Evolutionary conservation across 2,329 filamentous ascomycete species (phyloP).

Genomic region (Paecilomyces formosus): DNA sequence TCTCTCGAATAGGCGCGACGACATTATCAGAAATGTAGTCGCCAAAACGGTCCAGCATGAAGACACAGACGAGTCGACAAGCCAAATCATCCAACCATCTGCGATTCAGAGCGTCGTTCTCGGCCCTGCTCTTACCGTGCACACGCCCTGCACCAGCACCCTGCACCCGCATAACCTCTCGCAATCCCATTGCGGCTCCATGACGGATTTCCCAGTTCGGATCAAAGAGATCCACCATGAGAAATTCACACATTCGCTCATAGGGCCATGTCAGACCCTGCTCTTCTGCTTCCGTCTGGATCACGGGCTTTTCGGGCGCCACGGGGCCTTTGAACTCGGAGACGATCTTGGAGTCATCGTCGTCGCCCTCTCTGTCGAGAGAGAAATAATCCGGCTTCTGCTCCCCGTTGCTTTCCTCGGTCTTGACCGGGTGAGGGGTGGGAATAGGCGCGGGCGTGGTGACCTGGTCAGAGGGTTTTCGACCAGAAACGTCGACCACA

Average conservation of each 20-base stretch:
- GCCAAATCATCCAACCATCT: constrained; percentile 89
- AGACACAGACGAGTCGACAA: constrained; percentile 88
- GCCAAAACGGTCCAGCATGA: constrained; percentile 95
- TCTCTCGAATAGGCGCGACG: constrained; percentile 91
- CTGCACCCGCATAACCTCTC: constrained; percentile 88
- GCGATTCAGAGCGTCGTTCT: constrained; percentile 75
- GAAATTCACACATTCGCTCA: constrained; percentile 85
- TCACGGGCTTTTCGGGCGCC: constrained; percentile 74
- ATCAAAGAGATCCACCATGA: constrained; percentile 91
- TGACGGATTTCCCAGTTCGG: constrained; percentile 91
- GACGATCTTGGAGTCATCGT: constrained; percentile 87
- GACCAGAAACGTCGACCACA: constrained; percentile 75
- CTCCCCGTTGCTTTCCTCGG: constrained; percentile 54
- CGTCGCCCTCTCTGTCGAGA: constrained; percentile 68
- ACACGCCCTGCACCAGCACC: constrained; percentile 77
- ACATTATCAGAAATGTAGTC: constrained; percentile 98
- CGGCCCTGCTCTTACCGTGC: constrained; percentile 58
- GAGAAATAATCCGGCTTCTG: constrained; percentile 80
- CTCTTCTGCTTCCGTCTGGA: constrained; percentile 69
- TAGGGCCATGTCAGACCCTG: constrained; percentile 88
- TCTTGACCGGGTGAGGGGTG: constrained; percentile 51
- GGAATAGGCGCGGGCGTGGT: constrained; percentile 48
- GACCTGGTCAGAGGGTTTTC: constrained; percentile 57
- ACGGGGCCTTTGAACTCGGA: constrained; percentile 88
- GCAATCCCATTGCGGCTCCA: constrained; percentile 87